These are phyloP conservation scores for Kwoniella europaea DNA, from an alignment of 768 basidiomycete species.

Conservation along the genomic window DNA sequence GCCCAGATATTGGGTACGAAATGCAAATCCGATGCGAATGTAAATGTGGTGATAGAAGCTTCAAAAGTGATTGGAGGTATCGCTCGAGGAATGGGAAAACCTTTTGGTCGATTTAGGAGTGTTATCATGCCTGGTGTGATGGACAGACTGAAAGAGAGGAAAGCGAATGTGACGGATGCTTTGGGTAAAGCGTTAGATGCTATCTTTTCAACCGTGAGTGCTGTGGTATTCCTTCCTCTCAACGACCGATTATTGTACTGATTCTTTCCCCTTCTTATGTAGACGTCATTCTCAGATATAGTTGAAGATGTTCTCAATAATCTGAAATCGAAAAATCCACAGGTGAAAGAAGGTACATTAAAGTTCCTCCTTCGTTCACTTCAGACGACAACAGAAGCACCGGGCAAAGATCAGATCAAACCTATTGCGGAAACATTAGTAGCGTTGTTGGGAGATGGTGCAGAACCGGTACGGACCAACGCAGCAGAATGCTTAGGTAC, in stretches of 20 bases:
- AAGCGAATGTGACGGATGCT: slow-evolving; percentile 84
- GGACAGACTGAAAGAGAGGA: slow-evolving; percentile 91
- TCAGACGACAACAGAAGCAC: slow-evolving; percentile 69
- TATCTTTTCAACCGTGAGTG: slow-evolving; percentile 76
- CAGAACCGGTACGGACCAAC: slow-evolving; percentile 84
- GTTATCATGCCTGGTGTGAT: slow-evolving; percentile 75
- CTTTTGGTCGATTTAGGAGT: slow-evolving; percentile 77
- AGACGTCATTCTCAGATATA: slow-evolving; percentile 81
- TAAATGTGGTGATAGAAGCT: slow-evolving; percentile 90
- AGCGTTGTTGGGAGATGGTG: slow-evolving; percentile 79
- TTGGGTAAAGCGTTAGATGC: slow-evolving; percentile 88
- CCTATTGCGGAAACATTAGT: slow-evolving; percentile 77
- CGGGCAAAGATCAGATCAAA: slow-evolving; percentile 78
- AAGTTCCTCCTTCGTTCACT: slow-evolving; percentile 84
- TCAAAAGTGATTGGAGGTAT: slow-evolving; percentile 83
- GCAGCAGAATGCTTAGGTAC: slow-evolving; percentile 87
- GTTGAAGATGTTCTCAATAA: slow-evolving; percentile 78
- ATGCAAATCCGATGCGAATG: slow-evolving; percentile 87
- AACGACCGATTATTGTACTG: not conserved
- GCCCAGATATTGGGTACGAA: slow-evolving; percentile 76
- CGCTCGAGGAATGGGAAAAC: slow-evolving; percentile 75
- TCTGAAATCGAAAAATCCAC: slow-evolving; percentile 89
- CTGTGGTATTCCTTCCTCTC: not conserved
- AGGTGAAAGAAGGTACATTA: slow-evolving; percentile 90
- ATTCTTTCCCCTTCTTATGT: not conserved